phyloP scores from a whole-genome alignment of 2,329 filamentous ascomycete genomes.

The Aaosphaeria pasadenensis region DNA sequence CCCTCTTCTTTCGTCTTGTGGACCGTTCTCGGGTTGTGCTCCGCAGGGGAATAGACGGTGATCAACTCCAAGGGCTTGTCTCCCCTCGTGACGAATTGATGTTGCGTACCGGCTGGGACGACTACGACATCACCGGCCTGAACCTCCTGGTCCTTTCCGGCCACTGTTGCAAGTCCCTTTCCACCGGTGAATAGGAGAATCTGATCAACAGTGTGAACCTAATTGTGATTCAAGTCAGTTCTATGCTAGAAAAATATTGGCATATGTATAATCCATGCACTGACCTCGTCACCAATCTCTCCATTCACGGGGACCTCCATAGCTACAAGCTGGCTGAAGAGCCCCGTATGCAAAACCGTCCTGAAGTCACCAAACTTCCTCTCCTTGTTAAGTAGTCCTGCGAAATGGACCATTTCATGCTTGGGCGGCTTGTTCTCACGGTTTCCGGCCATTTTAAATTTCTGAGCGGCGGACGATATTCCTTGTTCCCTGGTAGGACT shows the following conservation, averaged over 20 bases:
- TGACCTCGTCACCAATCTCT: slow-evolving; percentile 65
- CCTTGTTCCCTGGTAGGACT: neutral
- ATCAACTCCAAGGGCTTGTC: slow-evolving; percentile 59
- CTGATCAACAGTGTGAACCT: slow-evolving; percentile 60
- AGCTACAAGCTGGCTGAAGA: slow-evolving; percentile 61
- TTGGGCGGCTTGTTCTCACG: slow-evolving; percentile 23
- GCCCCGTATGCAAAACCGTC: slow-evolving; percentile 60
- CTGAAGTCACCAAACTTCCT: slow-evolving; percentile 58
- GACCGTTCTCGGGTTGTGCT: slow-evolving; percentile 58
- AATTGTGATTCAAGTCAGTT: neutral
- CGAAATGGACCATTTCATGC: slow-evolving; percentile 60
- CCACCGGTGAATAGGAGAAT: slow-evolving; percentile 63
- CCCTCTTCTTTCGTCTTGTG: slow-evolving; percentile 63
- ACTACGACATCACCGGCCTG: slow-evolving; percentile 58
- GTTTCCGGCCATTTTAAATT: slow-evolving; percentile 26
- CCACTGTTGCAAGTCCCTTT: slow-evolving; percentile 56
- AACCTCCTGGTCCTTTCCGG: slow-evolving; percentile 56
- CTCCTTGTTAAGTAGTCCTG: slow-evolving; percentile 52
- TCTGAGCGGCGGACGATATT: neutral
- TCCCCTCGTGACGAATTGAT: slow-evolving; percentile 64
- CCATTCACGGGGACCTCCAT: slow-evolving; percentile 64
- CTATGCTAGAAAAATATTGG: no score
- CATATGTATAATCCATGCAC: neutral
- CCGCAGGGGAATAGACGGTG: slow-evolving; percentile 62
- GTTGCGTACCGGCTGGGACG: slow-evolving; percentile 63